Conservation (phyloP, 257 asterid species). For the Galeopsis tetrahit region DNA sequence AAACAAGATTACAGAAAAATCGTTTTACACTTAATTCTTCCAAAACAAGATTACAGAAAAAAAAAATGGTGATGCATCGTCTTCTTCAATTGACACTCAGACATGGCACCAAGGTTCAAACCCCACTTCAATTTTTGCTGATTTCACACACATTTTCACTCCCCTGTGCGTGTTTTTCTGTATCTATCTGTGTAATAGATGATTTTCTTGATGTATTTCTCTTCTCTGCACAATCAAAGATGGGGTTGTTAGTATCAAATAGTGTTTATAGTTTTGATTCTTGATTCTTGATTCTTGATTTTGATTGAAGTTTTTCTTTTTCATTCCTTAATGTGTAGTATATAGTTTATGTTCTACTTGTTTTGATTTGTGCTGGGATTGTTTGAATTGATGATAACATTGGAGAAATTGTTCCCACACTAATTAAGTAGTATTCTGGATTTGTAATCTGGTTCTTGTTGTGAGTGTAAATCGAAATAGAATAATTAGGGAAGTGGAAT, state of each 20-base stretch:
- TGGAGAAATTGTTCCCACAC: neutral
- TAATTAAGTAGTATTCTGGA: neutral
- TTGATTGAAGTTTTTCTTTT: neutral
- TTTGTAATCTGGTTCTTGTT: neutral
- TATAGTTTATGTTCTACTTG: neutral
- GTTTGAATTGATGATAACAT: neutral
- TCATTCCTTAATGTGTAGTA: neutral
- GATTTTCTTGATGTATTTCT: neutral
- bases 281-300: neutral
- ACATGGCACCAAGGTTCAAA: slow-evolving; percentile 52
- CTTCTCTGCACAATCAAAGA: too few relatives aligned
- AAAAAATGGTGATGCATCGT: slow-evolving; percentile 46
- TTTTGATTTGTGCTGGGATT: neutral
- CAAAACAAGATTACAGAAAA: neutral
- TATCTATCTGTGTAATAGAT: neutral
- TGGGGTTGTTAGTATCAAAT: neutral
- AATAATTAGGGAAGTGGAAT: neutral
- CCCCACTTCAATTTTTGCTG: slow-evolving; percentile 15
- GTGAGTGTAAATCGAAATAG: neutral
- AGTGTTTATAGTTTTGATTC: neutral
- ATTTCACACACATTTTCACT: neutral
- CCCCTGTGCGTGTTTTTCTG: neutral
- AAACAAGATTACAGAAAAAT: too few relatives aligned
- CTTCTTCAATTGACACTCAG: slow-evolving; percentile 53
- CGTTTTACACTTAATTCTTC: neutral